Evolutionary conservation across 495 filamentous ascomycete species (phyloP).

Genomic region (Penicillium odoratum): DNA sequence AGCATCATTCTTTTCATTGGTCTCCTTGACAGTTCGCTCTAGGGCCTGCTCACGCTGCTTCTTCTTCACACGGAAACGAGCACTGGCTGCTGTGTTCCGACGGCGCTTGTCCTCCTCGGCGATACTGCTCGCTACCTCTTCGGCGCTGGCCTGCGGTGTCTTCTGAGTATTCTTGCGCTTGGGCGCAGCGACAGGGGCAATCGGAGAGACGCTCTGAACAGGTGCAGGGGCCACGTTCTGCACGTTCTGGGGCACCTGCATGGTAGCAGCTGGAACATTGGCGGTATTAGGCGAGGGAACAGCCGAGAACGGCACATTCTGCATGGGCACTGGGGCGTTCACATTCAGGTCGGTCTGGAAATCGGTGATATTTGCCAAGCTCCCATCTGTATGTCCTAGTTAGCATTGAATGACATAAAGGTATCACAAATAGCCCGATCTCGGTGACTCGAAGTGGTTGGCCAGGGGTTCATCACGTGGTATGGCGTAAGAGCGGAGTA

Average conservation of each 20-base stretch:
- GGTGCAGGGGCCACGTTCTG: constrained; percentile 23
- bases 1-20: constrained; percentile 74
- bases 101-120: constrained; percentile 98
- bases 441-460: constrained; percentile 13
- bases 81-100: constrained; percentile 92
- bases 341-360: constrained; percentile 35
- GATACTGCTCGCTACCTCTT: constrained; percentile 61
- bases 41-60: constrained; percentile 95
- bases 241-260: constrained; percentile 20
- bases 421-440: not conserved
- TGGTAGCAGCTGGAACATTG: constrained; percentile 26
- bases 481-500: constrained; percentile 40
- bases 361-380: constrained; percentile 37
- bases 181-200: constrained; percentile 23
- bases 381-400: constrained; percentile 30
- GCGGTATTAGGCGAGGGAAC: constrained; percentile 28
- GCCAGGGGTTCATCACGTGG: constrained; percentile 36
- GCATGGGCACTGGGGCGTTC: constrained; percentile 29
- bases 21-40: constrained; percentile 86
- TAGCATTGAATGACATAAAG: constrained; percentile 15
- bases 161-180: constrained; percentile 47
- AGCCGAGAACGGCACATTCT: constrained; percentile 29
- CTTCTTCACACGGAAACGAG: constrained; percentile 98
- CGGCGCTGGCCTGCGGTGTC: constrained; percentile 32
- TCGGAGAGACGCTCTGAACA: constrained; percentile 16